phyloP scores from a whole-genome alignment of 2,329 filamentous ascomycete species.

The Cercospora janseana region DNA sequence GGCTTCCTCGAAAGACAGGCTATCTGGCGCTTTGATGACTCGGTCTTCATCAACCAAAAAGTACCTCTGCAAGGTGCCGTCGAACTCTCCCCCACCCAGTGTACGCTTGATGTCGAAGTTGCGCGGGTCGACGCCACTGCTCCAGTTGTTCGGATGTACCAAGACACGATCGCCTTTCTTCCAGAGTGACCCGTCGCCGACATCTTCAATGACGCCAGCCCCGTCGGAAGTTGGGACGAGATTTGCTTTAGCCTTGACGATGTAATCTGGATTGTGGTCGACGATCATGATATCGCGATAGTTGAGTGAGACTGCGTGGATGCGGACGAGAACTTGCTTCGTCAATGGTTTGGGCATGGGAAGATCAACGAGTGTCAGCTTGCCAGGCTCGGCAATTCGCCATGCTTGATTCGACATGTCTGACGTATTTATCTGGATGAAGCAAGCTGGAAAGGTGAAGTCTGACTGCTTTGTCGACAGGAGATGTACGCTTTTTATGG shows the following conservation, averaged over 20 bases:
- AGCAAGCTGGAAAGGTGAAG: too few relatives aligned
- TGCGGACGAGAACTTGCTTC: conserved; percentile 49
- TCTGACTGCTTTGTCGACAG: too few relatives aligned
- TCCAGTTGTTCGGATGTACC: conserved; percentile 38
- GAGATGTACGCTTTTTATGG: too few relatives aligned
- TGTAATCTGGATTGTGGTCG: conserved; percentile 24
- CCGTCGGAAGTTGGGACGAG: conserved; percentile 69
- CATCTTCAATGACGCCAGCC: conserved; percentile 58
- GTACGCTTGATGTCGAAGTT: conserved; percentile 43
- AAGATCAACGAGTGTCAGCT: conserved; percentile 22
- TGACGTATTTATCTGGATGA: too few relatives aligned
- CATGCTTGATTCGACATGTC: conserved; percentile 32
- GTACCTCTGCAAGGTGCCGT: conserved; percentile 59
- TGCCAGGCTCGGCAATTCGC: conserved; percentile 25
- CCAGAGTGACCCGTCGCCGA: conserved; percentile 44
- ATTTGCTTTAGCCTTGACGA: conserved; percentile 20
- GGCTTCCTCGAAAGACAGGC: conserved; percentile 59
- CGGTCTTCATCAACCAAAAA: conserved; percentile 53
- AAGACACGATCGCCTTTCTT: conserved; percentile 60
- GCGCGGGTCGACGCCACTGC: conserved; percentile 20
- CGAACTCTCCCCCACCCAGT: conserved; percentile 52
- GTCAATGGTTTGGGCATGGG: conserved; percentile 35
- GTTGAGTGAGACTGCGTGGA: conserved; percentile 52
- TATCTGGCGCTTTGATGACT: conserved; percentile 55
- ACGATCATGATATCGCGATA: conserved; percentile 46